phyloP scores from a whole-genome alignment of 2,329 filamentous ascomycete genomes.

The Huntiella savannae region DNA sequence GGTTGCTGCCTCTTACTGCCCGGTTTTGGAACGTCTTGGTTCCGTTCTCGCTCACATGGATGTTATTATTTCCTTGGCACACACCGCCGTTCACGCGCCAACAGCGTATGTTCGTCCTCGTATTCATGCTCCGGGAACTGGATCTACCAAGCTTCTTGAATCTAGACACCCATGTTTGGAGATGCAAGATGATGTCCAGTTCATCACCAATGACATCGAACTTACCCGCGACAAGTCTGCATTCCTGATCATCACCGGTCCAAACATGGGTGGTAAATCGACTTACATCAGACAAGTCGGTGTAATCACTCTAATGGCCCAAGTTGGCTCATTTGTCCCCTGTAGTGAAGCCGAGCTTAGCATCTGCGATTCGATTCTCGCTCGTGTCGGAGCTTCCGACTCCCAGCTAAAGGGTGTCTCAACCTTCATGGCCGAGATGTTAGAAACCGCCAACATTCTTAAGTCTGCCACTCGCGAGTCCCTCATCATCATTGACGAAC shows the following conservation, averaged over 20 bases:
- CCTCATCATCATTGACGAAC: constrained; percentile 94
- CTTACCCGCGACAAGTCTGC: constrained; percentile 62
- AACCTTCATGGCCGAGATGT: constrained; percentile 99
- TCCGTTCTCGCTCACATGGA: constrained; percentile 82
- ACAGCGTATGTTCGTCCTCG: constrained; percentile 79
- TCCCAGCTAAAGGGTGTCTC: constrained; percentile 95
- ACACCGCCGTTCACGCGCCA: constrained; percentile 82
- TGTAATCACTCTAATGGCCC: constrained; percentile 91
- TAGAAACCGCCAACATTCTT: constrained; percentile 94
- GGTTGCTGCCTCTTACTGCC: constrained; percentile 86
- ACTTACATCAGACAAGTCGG: constrained; percentile 97
- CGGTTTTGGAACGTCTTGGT: constrained; percentile 75
- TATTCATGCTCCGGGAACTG: constrained; percentile 73
- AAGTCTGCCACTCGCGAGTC: constrained; percentile 91
- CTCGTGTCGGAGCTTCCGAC: constrained; percentile 86
- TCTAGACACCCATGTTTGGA: constrained; percentile 95
- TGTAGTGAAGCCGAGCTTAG: constrained; percentile 79
- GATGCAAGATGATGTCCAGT: constrained; percentile 94
- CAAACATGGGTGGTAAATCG: constrained; percentile 98
- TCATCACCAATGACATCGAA: constrained; percentile 92
- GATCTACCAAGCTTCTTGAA: constrained; percentile 77
- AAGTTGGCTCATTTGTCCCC: constrained; percentile 90
- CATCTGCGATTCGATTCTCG: constrained; percentile 92
- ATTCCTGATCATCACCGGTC: constrained; percentile 91
- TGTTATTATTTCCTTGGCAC: constrained; percentile 84